A percentile compares a stretch with the other conserved stretches of the same genome.
These are phyloP conservation scores for Alloteropsis semialata DNA, from an alignment of 176 grass and related monocot species.

Conservation along the genomic window DNA sequence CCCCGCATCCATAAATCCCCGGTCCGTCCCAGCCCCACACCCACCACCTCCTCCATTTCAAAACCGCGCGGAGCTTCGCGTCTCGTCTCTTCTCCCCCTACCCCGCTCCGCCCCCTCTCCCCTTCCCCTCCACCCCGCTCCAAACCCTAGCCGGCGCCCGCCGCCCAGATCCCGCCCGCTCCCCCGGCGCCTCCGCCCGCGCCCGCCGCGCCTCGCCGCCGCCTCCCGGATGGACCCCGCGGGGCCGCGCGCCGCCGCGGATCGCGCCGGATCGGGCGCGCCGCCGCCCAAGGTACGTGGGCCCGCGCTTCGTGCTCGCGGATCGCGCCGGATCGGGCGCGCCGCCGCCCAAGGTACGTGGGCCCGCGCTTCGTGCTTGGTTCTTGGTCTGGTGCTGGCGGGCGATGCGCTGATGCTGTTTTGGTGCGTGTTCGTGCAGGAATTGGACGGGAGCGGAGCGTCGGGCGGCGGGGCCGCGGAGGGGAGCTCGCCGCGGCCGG, in stretches of 20 bases:
- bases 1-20: constrained; percentile 21
- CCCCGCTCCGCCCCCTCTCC: neutral
- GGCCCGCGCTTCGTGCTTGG: no score
- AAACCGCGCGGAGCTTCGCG: constrained; percentile 7
- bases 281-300: constrained; percentile 18
- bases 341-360: constrained; percentile 19
- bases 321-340: constrained; percentile 44
- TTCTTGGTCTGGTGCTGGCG: neutral
- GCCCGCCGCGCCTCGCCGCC: neutral
- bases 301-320: neutral
- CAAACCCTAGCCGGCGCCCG: constrained; percentile 41
- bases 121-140: neutral
- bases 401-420: neutral
- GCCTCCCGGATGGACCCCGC: constrained; percentile 30
- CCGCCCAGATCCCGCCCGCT: neutral
- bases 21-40: neutral
- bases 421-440: constrained; percentile 2
- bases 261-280: constrained; percentile 42
- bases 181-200: neutral
- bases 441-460: constrained; percentile 11
- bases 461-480: neutral
- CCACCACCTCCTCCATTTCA: constrained; percentile 10
- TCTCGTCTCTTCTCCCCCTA: neutral
- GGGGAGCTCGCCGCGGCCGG: neutral
- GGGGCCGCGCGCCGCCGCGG: neutral